Conservation (phyloP, 2,329 filamentous ascomycete species). For the Aspergillus alliaceus region DNA sequence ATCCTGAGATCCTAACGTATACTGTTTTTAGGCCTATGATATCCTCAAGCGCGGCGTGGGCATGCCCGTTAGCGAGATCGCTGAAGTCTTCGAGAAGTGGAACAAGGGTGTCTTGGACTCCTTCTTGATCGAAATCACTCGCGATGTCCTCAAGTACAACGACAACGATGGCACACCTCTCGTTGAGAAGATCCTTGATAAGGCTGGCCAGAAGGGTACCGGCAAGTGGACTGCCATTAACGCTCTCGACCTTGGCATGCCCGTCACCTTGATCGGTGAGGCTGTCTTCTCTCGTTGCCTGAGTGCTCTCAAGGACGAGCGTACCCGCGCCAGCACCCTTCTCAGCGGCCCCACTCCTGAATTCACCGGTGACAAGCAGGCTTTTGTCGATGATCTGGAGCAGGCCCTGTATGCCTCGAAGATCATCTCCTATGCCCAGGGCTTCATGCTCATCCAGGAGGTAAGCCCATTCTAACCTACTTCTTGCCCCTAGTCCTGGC, state of each 20-base stretch:
- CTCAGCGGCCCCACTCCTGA: slow-evolving; percentile 75
- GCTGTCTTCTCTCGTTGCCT: slow-evolving; percentile 93
- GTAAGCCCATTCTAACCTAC: slow-evolving; percentile 51
- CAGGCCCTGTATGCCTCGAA: slow-evolving; percentile 99
- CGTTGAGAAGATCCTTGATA: slow-evolving; percentile 98
- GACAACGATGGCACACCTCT: slow-evolving; percentile 88
- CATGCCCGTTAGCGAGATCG: slow-evolving; percentile 88
- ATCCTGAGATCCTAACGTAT: not conserved
- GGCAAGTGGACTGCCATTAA: slow-evolving; percentile 99
- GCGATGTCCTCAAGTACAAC: slow-evolving; percentile 97
- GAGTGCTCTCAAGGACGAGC: slow-evolving; percentile 92
- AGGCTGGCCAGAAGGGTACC: slow-evolving; percentile 98
- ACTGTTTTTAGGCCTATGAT: slow-evolving; percentile 77
- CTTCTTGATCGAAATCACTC: slow-evolving; percentile 98
- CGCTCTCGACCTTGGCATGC: slow-evolving; percentile 96
- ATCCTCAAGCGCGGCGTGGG: slow-evolving; percentile 99
- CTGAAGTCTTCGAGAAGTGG: slow-evolving; percentile 91
- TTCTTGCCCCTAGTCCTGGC: too few species aligned
- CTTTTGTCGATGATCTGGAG: slow-evolving; percentile 96
- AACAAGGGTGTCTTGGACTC: slow-evolving; percentile 98
- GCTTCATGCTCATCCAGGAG: slow-evolving; percentile 99
- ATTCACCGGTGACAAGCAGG: slow-evolving; percentile 86
- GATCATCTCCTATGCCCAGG: slow-evolving; percentile 99
- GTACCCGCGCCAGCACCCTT: slow-evolving; percentile 74
- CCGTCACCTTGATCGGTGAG: slow-evolving; percentile 96